A percentile compares a stretch with the other conserved stretches of the same genome.
phyloP scores from a whole-genome alignment of 1,284 basidiomycete genomes.

The Rhodotorula sp. region DNA sequence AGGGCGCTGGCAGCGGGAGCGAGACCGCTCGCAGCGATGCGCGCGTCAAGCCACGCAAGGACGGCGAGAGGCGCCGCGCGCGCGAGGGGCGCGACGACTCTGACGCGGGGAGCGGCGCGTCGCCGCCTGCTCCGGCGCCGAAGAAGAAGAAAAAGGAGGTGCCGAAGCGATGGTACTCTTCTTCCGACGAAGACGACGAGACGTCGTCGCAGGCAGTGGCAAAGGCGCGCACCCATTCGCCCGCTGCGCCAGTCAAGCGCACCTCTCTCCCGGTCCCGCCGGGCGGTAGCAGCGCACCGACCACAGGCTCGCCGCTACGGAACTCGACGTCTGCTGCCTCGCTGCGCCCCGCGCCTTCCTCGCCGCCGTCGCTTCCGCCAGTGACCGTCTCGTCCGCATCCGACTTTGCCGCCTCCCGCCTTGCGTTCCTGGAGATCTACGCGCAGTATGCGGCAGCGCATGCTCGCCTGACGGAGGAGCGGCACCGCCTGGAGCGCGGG shows the following conservation, averaged over 20 bases:
- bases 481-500: slow-evolving; percentile 4
- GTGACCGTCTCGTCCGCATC: neutral
- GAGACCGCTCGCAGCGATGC: neutral
- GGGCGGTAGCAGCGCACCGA: neutral
- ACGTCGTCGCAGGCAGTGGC: neutral
- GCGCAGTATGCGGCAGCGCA: slow-evolving; percentile 18
- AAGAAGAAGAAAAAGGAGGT: slow-evolving; percentile 19
- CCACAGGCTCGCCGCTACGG: neutral
- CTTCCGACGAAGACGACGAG: slow-evolving; percentile 27
- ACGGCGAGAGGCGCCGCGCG: neutral
- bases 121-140: neutral
- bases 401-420: neutral
- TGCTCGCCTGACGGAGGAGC: slow-evolving; percentile 7
- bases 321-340: neutral
- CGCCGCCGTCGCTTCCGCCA: neutral
- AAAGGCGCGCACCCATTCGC: neutral
- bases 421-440: slow-evolving; percentile 19
- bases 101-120: neutral
- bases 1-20: neutral
- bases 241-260: neutral
- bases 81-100: neutral
- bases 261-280: neutral
- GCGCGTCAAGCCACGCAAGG: neutral
- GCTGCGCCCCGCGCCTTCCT: neutral
- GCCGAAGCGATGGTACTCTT: slow-evolving; percentile 37